These are phyloP conservation scores for Phalaenopsis aphrodite DNA, from an alignment of 106 monocot genomes.

Conservation along the genomic window DNA sequence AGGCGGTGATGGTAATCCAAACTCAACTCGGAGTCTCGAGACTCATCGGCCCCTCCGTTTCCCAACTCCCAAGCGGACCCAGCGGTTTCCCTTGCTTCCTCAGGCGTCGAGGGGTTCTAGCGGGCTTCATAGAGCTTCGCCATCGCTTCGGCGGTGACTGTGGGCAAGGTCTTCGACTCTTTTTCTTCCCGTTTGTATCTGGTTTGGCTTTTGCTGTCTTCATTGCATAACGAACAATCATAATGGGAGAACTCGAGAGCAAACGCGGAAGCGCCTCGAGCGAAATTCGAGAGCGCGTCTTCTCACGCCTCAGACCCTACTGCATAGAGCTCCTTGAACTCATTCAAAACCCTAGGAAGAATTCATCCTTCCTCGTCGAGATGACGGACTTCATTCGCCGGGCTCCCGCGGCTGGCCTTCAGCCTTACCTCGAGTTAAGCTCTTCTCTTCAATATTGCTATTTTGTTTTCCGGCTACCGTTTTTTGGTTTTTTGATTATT, in stretches of 20 bases:
- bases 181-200: neutral
- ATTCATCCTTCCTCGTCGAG: conserved; percentile 49
- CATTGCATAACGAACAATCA: neutral
- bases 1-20: neutral
- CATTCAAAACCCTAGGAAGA: conserved; percentile 38
- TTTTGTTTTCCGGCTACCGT: neutral
- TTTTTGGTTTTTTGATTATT: neutral
- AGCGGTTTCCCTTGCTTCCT: neutral
- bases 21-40: neutral
- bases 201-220: neutral
- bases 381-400: conserved; percentile 68
- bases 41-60: neutral
- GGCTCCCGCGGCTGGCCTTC: conserved; percentile 36
- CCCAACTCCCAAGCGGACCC: neutral
- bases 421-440: conserved; percentile 70
- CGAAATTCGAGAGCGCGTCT: conserved; percentile 36
- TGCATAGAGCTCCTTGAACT: conserved; percentile 70
- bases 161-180: neutral
- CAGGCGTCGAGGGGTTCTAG: neutral
- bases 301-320: conserved; percentile 60
- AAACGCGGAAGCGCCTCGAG: conserved; percentile 1
- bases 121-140: neutral
- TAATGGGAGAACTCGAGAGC: conserved; percentile 9
- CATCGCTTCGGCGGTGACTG: neutral
- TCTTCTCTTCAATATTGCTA: neutral